Percentiles rank a stretch among this genome's conserved stretches.
phyloP scores from a whole-genome alignment of 768 basidiomycete genomes.

The Pleurotus citrinopileatus region DNA sequence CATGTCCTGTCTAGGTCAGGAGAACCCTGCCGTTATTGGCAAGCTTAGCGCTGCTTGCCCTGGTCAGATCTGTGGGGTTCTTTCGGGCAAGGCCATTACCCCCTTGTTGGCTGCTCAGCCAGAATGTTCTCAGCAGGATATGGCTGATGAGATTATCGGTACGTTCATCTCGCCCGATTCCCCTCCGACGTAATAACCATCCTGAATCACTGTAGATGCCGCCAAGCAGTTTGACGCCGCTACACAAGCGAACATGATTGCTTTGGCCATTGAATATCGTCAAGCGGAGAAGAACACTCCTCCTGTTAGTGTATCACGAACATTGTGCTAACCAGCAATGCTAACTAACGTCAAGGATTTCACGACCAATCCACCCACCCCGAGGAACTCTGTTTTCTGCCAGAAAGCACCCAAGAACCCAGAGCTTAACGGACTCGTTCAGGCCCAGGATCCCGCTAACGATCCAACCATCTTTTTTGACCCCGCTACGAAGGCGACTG shows the following conservation, averaged over 20 bases:
- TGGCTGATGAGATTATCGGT: slow-evolving; percentile 58
- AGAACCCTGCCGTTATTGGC: slow-evolving; percentile 44
- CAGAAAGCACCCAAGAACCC: slow-evolving; percentile 50
- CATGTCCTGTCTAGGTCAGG: slow-evolving; percentile 25
- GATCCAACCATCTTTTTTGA: slow-evolving; percentile 52
- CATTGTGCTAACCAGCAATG: neutral
- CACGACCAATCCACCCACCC: slow-evolving; percentile 44
- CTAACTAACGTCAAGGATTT: slow-evolving; percentile 33
- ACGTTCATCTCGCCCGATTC: slow-evolving; percentile 12
- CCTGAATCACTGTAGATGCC: slow-evolving; percentile 34
- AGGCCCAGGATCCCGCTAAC: slow-evolving; percentile 50
- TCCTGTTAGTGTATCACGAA: slow-evolving; percentile 22
- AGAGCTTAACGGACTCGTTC: slow-evolving; percentile 46
- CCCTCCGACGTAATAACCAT: neutral
- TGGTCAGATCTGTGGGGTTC: slow-evolving; percentile 43
- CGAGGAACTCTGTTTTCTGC: slow-evolving; percentile 57
- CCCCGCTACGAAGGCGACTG: slow-evolving; percentile 36
- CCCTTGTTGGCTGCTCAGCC: slow-evolving; percentile 50
- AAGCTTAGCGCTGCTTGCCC: slow-evolving; percentile 47
- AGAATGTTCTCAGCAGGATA: slow-evolving; percentile 56
- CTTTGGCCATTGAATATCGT: slow-evolving; percentile 49
- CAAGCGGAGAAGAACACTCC: slow-evolving; percentile 61
- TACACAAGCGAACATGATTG: slow-evolving; percentile 50
- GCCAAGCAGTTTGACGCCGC: slow-evolving; percentile 49
- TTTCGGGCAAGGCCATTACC: slow-evolving; percentile 49